A percentile compares a stretch with the other conserved stretches of the same genome.
Evolutionary conservation across 2,329 filamentous ascomycete genomes (phyloP).

Genomic region (Xylariomycetidae sp.): DNA sequence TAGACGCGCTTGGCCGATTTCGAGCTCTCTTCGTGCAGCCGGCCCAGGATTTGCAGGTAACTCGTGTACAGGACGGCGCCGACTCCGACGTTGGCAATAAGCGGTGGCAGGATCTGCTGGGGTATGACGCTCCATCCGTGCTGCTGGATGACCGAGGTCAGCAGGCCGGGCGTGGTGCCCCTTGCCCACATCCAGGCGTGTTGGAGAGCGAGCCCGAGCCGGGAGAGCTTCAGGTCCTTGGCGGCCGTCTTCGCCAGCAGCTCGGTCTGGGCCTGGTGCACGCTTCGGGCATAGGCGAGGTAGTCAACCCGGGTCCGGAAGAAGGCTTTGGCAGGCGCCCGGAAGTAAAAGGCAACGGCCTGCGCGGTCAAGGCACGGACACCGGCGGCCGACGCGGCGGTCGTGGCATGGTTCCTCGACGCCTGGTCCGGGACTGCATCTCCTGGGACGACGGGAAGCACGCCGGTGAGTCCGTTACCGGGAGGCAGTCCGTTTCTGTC

Average conservation of each 20-base stretch:
- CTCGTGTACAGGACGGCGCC: constrained; percentile 70
- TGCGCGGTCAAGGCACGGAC: constrained; percentile 80
- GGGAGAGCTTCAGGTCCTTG: constrained; percentile 28
- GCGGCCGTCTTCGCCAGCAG: constrained; percentile 31
- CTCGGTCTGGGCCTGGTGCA: constrained; percentile 42
- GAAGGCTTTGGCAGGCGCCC: constrained; percentile 86
- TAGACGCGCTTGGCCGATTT: constrained; percentile 56
- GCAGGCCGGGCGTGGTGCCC: constrained; percentile 62
- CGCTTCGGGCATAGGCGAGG: constrained; percentile 49
- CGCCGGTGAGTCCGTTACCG: constrained; percentile 25
- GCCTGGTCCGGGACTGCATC: constrained; percentile 39
- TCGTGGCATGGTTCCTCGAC: constrained; percentile 49
- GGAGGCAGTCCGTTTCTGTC: constrained; percentile 15
- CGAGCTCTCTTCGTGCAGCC: constrained; percentile 59
- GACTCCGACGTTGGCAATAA: constrained; percentile 68
- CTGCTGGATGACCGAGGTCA: constrained; percentile 60
- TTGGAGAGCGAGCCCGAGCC: constrained; percentile 26
- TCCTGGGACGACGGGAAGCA: constrained; percentile 40
- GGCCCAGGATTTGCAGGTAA: constrained; percentile 64
- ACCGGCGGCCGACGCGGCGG: constrained; percentile 76
- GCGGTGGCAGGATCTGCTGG: constrained; percentile 69
- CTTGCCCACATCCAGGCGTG: constrained; percentile 46
- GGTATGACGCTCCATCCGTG: constrained; percentile 70
- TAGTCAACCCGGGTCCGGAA: constrained; percentile 89
- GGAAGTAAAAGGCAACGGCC: constrained; percentile 83